phyloP scores from a whole-genome alignment of 2,329 filamentous ascomycete species.

The Tothia fuscella region DNA sequence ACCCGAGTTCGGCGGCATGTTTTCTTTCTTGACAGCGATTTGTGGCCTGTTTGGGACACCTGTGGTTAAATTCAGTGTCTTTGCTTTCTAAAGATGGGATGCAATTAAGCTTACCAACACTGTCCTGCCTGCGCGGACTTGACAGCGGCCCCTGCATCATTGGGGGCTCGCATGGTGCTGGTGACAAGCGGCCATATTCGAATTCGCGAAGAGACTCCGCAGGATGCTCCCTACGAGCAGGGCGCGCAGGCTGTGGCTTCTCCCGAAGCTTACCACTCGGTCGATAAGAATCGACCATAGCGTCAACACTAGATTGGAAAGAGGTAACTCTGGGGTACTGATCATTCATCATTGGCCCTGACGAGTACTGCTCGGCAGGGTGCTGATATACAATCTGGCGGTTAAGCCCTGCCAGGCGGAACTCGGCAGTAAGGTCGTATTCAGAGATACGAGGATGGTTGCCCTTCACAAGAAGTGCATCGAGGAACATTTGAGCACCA shows the following conservation, averaged over 20 bases:
- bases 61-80: no score
- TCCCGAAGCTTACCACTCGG: neutral
- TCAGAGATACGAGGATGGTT: slow-evolving; percentile 1
- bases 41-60: no score
- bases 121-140: no score
- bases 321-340: slow-evolving; percentile 1
- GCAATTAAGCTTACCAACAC: no score
- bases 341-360: neutral
- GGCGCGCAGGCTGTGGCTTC: neutral
- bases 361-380: neutral
- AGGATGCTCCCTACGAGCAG: neutral
- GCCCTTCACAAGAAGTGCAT: neutral
- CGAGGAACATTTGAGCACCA: neutral
- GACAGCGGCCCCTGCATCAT: no score
- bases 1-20: no score
- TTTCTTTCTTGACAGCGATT: no score
- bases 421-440: neutral
- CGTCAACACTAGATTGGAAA: neutral
- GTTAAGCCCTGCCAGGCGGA: neutral
- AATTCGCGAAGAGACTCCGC: slow-evolving; percentile 3
- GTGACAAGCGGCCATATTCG: no score
- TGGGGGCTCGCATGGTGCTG: no score
- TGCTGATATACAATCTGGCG: no score
- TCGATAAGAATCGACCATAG: slow-evolving; percentile 1
- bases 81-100: no score